Conservation (phyloP, 169 alveolate species). For the Perkinsus marinus region DNA sequence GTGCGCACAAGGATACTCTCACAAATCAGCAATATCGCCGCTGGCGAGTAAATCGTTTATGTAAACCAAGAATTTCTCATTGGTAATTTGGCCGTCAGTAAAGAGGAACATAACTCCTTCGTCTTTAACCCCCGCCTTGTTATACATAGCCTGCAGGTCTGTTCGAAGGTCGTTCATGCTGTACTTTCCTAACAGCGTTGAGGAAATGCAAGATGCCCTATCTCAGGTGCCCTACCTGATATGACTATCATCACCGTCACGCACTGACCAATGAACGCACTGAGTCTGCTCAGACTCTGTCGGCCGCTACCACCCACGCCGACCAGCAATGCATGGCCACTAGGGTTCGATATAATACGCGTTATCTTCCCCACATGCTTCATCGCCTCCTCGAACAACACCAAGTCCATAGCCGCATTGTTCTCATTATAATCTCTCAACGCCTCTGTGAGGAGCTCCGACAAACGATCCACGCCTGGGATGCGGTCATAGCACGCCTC, state of each 20-base stretch:
- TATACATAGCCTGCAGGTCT: conserved; percentile 68
- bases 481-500: conserved; percentile 71
- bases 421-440: conserved; percentile 77
- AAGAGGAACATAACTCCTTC: conserved; percentile 79
- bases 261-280: conserved; percentile 73
- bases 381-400: conserved; percentile 89
- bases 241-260: conserved; percentile 44
- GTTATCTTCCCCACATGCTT: conserved; percentile 72
- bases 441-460: conserved; percentile 65
- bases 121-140: conserved; percentile 69
- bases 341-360: conserved; percentile 73
- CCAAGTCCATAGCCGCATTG: conserved; percentile 83
- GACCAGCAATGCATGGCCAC: conserved; percentile 84
- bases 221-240: conserved; percentile 15
- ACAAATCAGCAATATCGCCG: conserved; percentile 81
- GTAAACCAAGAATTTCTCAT: conserved; percentile 73
- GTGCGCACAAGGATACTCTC: background rate
- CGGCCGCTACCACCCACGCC: conserved; percentile 95
- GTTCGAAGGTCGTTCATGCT: conserved; percentile 74
- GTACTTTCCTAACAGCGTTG: conserved; percentile 51
- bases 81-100: conserved; percentile 78
- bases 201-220: conserved; percentile 38
- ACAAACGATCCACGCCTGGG: conserved; percentile 53
- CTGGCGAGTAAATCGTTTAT: conserved; percentile 78
- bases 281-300: conserved; percentile 74